phyloP scores from a whole-genome alignment of 805 yeast genomes.

The Cyberlindnera subsufficiens region DNA sequence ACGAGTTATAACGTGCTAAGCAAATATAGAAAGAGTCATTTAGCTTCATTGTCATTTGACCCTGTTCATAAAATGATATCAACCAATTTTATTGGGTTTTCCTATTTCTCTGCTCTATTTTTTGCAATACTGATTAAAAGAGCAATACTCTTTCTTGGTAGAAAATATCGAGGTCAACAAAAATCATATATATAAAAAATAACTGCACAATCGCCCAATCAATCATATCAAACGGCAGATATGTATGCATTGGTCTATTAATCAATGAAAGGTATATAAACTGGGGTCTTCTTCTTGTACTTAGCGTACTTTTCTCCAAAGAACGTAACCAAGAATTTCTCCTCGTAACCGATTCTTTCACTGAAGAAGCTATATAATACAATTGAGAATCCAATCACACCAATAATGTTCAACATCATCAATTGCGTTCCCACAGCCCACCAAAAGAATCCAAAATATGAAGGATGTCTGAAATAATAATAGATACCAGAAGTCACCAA shows the following conservation, averaged over 20 bases:
- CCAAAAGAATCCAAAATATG: conserved; percentile 85
- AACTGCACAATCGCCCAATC: not conserved
- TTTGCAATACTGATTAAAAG: too few species aligned
- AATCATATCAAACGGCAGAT: too few species aligned
- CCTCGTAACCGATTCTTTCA: conserved; percentile 67
- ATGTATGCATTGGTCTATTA: not conserved
- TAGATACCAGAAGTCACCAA: conserved; percentile 77
- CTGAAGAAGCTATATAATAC: conserved; percentile 66
- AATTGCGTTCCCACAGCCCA: conserved; percentile 91
- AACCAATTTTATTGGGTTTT: too few species aligned
- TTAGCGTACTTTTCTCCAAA: conserved; percentile 61
- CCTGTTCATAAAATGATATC: too few species aligned
- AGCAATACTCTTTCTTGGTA: too few species aligned
- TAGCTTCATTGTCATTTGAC: too few species aligned
- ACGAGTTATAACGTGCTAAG: too few species aligned
- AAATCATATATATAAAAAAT: not conserved
- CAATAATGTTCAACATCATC: conserved; percentile 58
- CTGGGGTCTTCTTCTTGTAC: conserved; percentile 45
- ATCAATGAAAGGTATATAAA: conserved; percentile 49
- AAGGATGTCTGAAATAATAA: conserved; percentile 69
- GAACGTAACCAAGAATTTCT: conserved; percentile 52
- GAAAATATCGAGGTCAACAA: too few species aligned
- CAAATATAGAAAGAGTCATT: too few species aligned
- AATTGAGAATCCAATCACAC: conserved; percentile 45
- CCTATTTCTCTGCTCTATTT: too few species aligned